Percentiles rank a stretch among this genome's conserved stretches.
Conservation (phyloP, 768 basidiomycete genomes). For the Rhizopogon salebrosus region DNA sequence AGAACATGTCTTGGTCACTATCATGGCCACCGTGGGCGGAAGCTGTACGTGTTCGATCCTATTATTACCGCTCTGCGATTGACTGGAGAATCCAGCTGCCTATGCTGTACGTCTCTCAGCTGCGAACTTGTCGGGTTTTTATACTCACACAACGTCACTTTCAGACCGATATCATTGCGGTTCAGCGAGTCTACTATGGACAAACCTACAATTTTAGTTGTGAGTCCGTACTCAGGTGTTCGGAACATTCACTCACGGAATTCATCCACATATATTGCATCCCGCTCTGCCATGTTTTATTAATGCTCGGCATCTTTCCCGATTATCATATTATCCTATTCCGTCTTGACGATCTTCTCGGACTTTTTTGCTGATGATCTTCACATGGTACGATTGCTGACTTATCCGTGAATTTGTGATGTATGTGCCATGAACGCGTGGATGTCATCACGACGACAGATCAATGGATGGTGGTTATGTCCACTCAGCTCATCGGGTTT, state of each 20-base stretch:
- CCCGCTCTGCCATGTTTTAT: neutral
- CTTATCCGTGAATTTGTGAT: neutral
- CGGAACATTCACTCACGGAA: neutral
- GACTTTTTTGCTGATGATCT: neutral
- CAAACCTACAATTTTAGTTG: slow-evolving; percentile 50
- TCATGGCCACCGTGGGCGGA: slow-evolving; percentile 54
- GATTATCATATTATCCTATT: neutral
- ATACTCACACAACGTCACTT: slow-evolving; percentile 2
- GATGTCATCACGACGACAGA: slow-evolving; percentile 23
- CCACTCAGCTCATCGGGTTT: slow-evolving; percentile 66
- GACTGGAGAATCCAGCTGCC: slow-evolving; percentile 26
- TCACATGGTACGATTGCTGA: neutral
- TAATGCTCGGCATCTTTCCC: neutral
- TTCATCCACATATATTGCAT: slow-evolving; percentile 1
- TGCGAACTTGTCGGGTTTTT: neutral
- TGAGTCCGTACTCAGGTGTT: slow-evolving; percentile 20
- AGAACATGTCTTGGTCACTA: slow-evolving; percentile 63
- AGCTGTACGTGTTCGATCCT: slow-evolving; percentile 12
- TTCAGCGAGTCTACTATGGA: slow-evolving; percentile 66
- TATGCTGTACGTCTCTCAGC: slow-evolving; percentile 33
- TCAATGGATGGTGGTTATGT: slow-evolving; percentile 61
- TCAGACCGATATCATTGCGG: slow-evolving; percentile 65
- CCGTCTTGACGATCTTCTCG: neutral
- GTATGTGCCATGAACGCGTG: neutral
- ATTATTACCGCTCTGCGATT: neutral